Percentiles rank a stretch among this genome's conserved stretches.
Evolutionary conservation across 2,329 filamentous ascomycete species (phyloP).

Genomic region (Pseudocercospora pini-densiflorae): DNA sequence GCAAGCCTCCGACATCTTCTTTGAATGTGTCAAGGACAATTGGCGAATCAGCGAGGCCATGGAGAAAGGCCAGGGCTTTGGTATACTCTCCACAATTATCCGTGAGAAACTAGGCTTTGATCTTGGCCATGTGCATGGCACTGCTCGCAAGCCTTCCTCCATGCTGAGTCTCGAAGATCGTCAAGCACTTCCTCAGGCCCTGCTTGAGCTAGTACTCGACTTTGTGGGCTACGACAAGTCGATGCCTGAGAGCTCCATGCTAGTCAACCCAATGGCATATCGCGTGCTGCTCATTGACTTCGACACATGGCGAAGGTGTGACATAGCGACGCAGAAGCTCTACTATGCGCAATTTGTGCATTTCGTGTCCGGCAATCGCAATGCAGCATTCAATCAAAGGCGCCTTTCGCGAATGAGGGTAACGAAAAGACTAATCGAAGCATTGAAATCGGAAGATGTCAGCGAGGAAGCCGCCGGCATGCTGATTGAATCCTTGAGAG

Average conservation of each 20-base stretch:
- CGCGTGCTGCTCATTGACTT: slow-evolving; percentile 89
- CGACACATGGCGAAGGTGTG: slow-evolving; percentile 87
- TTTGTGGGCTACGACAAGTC: slow-evolving; percentile 88
- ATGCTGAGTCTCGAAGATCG: slow-evolving; percentile 48
- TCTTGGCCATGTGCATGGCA: slow-evolving; percentile 31
- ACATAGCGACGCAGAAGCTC: slow-evolving; percentile 75
- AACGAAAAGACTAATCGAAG: slow-evolving; percentile 86
- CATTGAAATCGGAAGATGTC: slow-evolving; percentile 83
- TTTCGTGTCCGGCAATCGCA: slow-evolving; percentile 88
- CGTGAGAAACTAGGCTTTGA: slow-evolving; percentile 75
- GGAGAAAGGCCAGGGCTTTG: slow-evolving; percentile 94
- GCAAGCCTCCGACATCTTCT: slow-evolving; percentile 79
- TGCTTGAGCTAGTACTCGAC: slow-evolving; percentile 76
- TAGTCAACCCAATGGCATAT: slow-evolving; percentile 94
- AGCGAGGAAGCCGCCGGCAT: slow-evolving; percentile 72
- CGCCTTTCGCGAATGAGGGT: slow-evolving; percentile 89
- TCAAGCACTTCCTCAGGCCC: slow-evolving; percentile 58
- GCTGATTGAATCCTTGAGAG: slow-evolving; percentile 79
- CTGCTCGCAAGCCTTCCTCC: slow-evolving; percentile 26
- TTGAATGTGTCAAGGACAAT: slow-evolving; percentile 83
- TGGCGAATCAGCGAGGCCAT: slow-evolving; percentile 99
- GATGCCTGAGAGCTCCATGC: slow-evolving; percentile 84
- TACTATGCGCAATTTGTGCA: slow-evolving; percentile 93
- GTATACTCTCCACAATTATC: slow-evolving; percentile 80
- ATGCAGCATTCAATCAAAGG: slow-evolving; percentile 89